These are phyloP conservation scores for Balakata baccata DNA, from an alignment of 345 rosid species.

Conservation along the genomic window DNA sequence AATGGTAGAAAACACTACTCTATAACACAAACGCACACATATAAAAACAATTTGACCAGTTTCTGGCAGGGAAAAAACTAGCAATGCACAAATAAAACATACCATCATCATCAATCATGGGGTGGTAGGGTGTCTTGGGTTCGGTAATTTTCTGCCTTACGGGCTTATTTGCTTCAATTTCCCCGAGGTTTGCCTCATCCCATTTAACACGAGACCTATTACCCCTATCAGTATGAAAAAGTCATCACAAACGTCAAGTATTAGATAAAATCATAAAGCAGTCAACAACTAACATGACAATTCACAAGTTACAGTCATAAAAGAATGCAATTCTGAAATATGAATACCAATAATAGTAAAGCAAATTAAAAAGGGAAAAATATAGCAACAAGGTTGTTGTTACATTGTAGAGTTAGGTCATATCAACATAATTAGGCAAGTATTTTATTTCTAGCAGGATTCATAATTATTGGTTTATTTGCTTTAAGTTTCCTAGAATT, in stretches of 20 bases:
- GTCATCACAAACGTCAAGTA: not conserved
- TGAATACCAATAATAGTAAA: not conserved
- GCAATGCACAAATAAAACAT: slow-evolving; percentile 22
- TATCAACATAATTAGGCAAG: too few relatives aligned
- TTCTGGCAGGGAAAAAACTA: not conserved
- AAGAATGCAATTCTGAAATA: not conserved
- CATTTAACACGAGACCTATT: slow-evolving; percentile 70
- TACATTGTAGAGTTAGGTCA: too few relatives aligned
- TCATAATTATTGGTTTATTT: too few relatives aligned
- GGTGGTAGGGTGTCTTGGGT: slow-evolving; percentile 97
- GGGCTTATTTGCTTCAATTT: slow-evolving; percentile 95
- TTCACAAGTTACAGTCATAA: not conserved
- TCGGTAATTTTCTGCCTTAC: slow-evolving; percentile 96
- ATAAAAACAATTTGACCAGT: not conserved
- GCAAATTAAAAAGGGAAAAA: not conserved
- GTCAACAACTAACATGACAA: not conserved
- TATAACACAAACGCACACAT: not conserved
- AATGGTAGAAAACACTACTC: slow-evolving; percentile 7
- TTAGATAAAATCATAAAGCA: not conserved
- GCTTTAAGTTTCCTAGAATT: too few relatives aligned
- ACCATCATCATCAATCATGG: slow-evolving; percentile 90
- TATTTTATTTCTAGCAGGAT: too few relatives aligned
- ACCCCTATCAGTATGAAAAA: slow-evolving; percentile 17
- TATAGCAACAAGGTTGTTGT: not conserved
- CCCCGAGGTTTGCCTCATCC: slow-evolving; percentile 82